phyloP scores from a whole-genome alignment of 345 rosid genomes.

The Passiflora organensis region DNA sequence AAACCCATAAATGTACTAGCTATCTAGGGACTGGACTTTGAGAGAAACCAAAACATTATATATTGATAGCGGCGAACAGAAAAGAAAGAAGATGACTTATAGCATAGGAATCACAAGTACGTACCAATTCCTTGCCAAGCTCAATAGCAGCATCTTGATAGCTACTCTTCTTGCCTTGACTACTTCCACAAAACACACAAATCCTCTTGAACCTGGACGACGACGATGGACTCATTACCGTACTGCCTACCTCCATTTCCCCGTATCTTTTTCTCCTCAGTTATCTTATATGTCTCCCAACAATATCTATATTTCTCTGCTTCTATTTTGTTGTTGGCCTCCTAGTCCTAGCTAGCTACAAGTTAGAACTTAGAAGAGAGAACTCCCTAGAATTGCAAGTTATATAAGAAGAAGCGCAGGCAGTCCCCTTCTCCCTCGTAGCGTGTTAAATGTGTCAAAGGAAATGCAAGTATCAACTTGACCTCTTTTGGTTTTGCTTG shows the following conservation, averaged over 20 bases:
- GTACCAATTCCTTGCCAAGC: conserved; percentile 78
- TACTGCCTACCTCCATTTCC: conserved; percentile 33
- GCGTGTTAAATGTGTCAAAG: neutral
- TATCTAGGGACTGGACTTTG: neutral
- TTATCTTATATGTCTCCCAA: too few species aligned
- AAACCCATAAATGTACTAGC: neutral
- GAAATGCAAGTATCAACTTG: conserved; percentile 13
- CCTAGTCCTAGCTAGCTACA: too few species aligned
- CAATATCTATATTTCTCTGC: neutral
- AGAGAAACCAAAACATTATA: too few species aligned
- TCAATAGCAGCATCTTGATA: conserved; percentile 80
- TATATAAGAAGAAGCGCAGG: neutral
- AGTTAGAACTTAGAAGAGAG: too few species aligned
- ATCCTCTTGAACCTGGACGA: conserved; percentile 64
- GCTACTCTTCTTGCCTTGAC: conserved; percentile 67
- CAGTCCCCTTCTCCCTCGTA: conserved; percentile 1
- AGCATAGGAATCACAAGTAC: neutral
- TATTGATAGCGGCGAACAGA: too few species aligned
- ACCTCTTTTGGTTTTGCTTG: conserved; percentile 16
- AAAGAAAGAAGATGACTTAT: neutral
- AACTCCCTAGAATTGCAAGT: too few species aligned
- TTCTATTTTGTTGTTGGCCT: neutral
- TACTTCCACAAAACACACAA: conserved; percentile 97
- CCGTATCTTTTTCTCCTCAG: too few species aligned
- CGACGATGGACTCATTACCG: conserved; percentile 26